Evolutionary conservation across 2,329 filamentous ascomycete genomes (phyloP).

Genomic region (Rhynchosporium agropyri): DNA sequence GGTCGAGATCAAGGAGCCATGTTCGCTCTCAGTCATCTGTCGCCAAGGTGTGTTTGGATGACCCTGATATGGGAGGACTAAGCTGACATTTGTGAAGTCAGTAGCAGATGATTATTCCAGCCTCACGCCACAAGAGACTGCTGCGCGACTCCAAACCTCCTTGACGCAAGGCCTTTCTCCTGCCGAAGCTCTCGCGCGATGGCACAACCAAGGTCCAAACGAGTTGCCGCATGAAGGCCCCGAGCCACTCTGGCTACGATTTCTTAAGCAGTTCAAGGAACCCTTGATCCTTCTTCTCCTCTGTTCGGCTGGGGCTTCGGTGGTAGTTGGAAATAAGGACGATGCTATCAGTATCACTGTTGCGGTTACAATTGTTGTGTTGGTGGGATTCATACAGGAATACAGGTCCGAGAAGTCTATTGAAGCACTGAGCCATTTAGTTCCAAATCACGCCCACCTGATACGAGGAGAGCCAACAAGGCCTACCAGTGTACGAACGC

Average conservation of each 20-base stretch:
- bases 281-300: slow-evolving; percentile 91
- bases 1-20: slow-evolving; percentile 37
- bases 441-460: slow-evolving; percentile 95
- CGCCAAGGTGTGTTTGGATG: slow-evolving; percentile 37
- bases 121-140: slow-evolving; percentile 78
- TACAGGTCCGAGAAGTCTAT: slow-evolving; percentile 97
- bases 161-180: slow-evolving; percentile 78
- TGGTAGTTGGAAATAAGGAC: slow-evolving; percentile 89
- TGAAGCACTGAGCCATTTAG: slow-evolving; percentile 89
- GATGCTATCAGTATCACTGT: slow-evolving; percentile 95
- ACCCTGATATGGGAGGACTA: background rate
- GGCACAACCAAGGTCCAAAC: slow-evolving; percentile 83
- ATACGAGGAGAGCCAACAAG: slow-evolving; percentile 58
- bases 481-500: slow-evolving; percentile 32
- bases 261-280: slow-evolving; percentile 95
- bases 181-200: slow-evolving; percentile 76
- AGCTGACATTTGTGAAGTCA: slow-evolving; percentile 37
- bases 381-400: slow-evolving; percentile 95
- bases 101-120: slow-evolving; percentile 62
- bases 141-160: slow-evolving; percentile 78
- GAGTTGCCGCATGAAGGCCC: slow-evolving; percentile 93
- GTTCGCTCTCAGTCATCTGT: slow-evolving; percentile 40
- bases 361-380: slow-evolving; percentile 95
- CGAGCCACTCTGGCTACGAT: slow-evolving; percentile 92
- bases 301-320: slow-evolving; percentile 82